Conservation (phyloP, 495 filamentous ascomycete species). For the Tuber borchii region DNA sequence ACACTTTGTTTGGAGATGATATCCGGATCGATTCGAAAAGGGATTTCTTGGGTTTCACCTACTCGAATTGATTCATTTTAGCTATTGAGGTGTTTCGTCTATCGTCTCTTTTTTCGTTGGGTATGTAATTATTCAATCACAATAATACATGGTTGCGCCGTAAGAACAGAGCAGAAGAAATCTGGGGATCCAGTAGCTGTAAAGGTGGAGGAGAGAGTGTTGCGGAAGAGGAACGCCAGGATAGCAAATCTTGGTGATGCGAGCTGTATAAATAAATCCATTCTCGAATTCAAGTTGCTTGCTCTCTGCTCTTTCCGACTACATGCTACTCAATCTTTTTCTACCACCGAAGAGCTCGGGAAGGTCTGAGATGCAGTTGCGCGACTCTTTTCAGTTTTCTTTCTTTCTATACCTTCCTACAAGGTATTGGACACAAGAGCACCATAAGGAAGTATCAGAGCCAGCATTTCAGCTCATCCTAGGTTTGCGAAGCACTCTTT, state of each 20-base stretch:
- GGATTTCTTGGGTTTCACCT: too few relatives aligned
- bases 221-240: too few relatives aligned
- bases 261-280: too few relatives aligned
- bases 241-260: too few relatives aligned
- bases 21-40: too few relatives aligned
- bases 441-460: background rate
- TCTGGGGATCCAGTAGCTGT: too few relatives aligned
- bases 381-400: background rate
- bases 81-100: background rate
- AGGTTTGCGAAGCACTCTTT: background rate
- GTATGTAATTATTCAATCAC: background rate
- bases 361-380: background rate
- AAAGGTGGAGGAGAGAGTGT: too few relatives aligned
- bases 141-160: too few relatives aligned
- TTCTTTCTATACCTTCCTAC: background rate
- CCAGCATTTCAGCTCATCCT: too few relatives aligned
- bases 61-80: too few relatives aligned
- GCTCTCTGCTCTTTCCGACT: background rate
- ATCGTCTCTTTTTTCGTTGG: background rate
- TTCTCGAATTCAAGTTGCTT: too few relatives aligned
- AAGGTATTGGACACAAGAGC: background rate
- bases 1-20: conserved; percentile 48
- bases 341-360: background rate
- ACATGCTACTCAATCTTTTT: background rate
- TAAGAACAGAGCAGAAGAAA: too few relatives aligned